Evolutionary conservation across 768 basidiomycete genomes (phyloP).

Genomic region (Mrakia blollopis): DNA sequence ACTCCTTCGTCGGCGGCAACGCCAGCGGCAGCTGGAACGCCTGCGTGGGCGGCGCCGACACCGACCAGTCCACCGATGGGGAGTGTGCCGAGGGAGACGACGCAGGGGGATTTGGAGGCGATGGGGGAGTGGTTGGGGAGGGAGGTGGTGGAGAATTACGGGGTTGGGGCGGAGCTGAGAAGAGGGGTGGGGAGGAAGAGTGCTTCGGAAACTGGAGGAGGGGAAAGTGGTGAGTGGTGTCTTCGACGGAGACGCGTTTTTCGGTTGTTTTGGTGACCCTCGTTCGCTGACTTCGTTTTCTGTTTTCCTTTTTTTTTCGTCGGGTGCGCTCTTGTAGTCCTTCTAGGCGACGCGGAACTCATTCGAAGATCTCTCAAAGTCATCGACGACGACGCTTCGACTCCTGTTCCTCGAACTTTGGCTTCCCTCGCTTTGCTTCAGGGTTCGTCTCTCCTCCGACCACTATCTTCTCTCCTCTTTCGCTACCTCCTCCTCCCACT

Average conservation of each 20-base stretch:
- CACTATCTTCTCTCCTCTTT: background rate
- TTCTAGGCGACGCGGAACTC: background rate
- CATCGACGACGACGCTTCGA: background rate
- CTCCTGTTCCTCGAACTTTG: background rate
- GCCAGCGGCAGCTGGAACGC: slow-evolving; percentile 47
- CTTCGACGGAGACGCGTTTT: background rate
- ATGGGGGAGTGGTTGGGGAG: slow-evolving; percentile 59
- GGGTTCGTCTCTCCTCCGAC: background rate
- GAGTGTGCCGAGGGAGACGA: slow-evolving; percentile 60
- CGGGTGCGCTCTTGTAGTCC: background rate
- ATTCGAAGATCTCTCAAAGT: background rate
- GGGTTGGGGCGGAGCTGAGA: slow-evolving; percentile 65
- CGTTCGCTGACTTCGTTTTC: background rate
- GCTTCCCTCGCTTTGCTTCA: background rate
- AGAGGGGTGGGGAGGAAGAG: slow-evolving; percentile 7
- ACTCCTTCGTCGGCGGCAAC: slow-evolving; percentile 48
- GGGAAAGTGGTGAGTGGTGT: background rate
- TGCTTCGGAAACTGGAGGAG: background rate
- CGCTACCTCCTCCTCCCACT: background rate
- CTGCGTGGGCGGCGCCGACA: slow-evolving; percentile 58
- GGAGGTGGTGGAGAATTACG: slow-evolving; percentile 68
- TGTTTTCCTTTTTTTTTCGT: background rate
- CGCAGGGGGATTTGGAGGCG: slow-evolving; percentile 62
- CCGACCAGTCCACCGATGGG: slow-evolving; percentile 74
- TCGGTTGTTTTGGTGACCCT: background rate